These are phyloP conservation scores for Catharanthus roseus DNA, from an alignment of 257 asterid species.

Conservation along the genomic window DNA sequence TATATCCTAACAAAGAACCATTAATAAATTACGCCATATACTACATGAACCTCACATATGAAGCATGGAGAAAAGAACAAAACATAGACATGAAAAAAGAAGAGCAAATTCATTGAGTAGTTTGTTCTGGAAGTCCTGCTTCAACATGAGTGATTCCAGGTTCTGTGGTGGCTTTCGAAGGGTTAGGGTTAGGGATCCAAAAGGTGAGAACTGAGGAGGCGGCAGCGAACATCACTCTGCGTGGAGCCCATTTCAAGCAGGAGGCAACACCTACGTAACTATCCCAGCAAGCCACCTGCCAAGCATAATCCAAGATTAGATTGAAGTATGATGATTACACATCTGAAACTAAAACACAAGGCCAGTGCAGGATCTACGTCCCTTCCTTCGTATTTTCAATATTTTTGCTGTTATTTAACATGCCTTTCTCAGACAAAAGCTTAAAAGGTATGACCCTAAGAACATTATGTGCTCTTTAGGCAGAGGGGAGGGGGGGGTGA, in stretches of 20 bases:
- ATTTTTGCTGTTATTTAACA: no score
- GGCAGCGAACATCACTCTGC: constrained; percentile 79
- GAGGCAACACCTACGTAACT: constrained; percentile 67
- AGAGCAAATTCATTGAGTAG: constrained; percentile 2
- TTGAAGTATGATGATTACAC: no score
- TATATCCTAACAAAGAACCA: no score
- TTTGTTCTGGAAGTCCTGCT: constrained; percentile 15
- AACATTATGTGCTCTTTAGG: not conserved
- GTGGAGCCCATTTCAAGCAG: constrained; percentile 93
- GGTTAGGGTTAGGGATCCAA: constrained; percentile 68
- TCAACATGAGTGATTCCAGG: constrained; percentile 9
- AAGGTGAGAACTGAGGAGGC: constrained; percentile 76
- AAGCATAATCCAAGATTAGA: not conserved
- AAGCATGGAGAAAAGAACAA: not conserved
- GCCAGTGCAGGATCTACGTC: no score
- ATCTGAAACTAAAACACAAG: not conserved
- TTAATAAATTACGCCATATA: not conserved
- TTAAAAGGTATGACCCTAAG: not conserved
- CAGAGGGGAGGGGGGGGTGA: not conserved
- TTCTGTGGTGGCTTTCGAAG: constrained; percentile 26
- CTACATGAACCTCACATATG: no score
- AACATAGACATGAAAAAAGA: not conserved
- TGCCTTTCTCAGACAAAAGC: not conserved
- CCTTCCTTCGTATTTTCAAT: no score
- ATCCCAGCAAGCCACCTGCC: constrained; percentile 70